Evolutionary conservation across 108 stramenopile genomes (phyloP), one percentile per base, ranked within the genome.

Genomic region (Asterionellopsis glacialis): DNA sequence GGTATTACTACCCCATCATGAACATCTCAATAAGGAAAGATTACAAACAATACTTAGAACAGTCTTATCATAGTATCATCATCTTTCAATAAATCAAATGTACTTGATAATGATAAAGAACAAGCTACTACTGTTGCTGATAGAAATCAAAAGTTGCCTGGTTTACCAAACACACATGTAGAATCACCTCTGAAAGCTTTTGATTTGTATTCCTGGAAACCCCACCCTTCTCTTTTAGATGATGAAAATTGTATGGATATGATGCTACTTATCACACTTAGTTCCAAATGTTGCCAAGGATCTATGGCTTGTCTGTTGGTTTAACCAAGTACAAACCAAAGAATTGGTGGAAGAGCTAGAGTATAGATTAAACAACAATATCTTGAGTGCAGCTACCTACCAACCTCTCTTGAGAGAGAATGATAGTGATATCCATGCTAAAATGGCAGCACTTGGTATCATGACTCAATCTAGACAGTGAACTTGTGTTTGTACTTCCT

Each of bases 181-280:
- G 33, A 7, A 33, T 5, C 33, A 33, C 33, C 33, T 33, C 33
- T 33, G 33, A 33, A 33, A 33, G 33, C 2, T 33, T 33, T 33
- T 7, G 33, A 33, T 33, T 7, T 57, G 16, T 38, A 74, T 38
- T 73, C 69, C 19, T 82, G 81, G 81, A 55, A 61, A 55, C 76
- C 81, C 6, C 59, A 69, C 45, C 11, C 65, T 3, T 11, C 16
- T 5, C 55, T 81, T n/a, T 71, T 72, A 9, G 68, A 61, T 6
- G 88, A 90, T 57, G 77, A 72, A 27, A 90, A 81, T 60, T 69
- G 64, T 24, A 81, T 90, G 82, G 83, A 84, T 51, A 64, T 82
- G 51, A 67, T 76, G 13, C 56, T 85, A 65, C 53, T 90, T 7
- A 54, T 90, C 19, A 90, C 84, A 6, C 55, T 84, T 44, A 69